Base-by-base conservation (phyloP, 2,329 filamentous ascomycete genomes). In the Colletotrichum gigasporum region DNA sequence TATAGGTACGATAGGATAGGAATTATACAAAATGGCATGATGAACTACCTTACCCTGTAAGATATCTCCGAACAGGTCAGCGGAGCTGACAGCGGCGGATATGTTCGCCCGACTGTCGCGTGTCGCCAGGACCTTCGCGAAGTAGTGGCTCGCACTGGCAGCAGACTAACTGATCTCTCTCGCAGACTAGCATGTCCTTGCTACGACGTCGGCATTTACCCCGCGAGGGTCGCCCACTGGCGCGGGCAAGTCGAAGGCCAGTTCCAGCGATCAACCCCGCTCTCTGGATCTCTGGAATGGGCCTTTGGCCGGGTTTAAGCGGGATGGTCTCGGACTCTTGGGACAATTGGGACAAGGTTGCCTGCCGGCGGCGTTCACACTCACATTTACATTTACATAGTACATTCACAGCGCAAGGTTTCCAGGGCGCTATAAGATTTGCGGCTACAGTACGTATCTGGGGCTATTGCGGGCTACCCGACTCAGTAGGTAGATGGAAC, bases 1-100 rank as follows among this genome's bases (percentile, higher is more conserved):
- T 51, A 44, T 55, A 50, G 45, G 62, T 44, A 62, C 42, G 62
- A 55, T 44, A 54, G 50, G 56, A 55, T 50, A 54, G 22, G 50
- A 48, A 55, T 50, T 50, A 44, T 24, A 55, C 44, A 65, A 62
- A 55, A 65, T 61, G 50, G 48, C 55, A 48, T 26, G 28, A 62
- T 35, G 28, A 65, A 26, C 12, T 30, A 18, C n/a, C n/a, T n/a
- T n/a, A n/a, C n/a, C n/a, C n/a, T n/a, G n/a, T n/a, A n/a, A n/a
- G n/a, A n/a, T n/a, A n/a, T n/a, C n/a, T n/a, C n/a, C n/a, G n/a
- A n/a, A n/a, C 30, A 52, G 11, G 52, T 20, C 16, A 24, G 28
- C n/a, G n/a, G 12, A 45, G 24, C 9, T 12, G n/a, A 9, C 44
- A 30, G 44, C 12, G 7, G n/a, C 44, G 44, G 44, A 16, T 24